Base-by-base conservation (phyloP, 768 basidiomycete genomes). In the Clavaria fumosa region DNA sequence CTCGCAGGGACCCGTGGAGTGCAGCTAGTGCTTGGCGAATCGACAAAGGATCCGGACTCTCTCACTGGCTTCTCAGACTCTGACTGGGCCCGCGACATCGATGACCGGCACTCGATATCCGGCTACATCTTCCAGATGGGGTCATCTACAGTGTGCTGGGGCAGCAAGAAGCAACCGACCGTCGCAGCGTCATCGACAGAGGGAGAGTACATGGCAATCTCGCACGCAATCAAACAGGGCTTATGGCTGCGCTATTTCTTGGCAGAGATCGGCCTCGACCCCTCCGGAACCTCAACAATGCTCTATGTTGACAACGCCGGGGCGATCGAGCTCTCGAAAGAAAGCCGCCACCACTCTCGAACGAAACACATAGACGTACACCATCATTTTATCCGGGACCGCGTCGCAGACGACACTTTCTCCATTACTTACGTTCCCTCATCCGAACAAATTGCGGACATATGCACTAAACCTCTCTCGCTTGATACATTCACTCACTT, bases 391-490 rank as follows among this genome's bases (percentile, higher is more conserved):
- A 37, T 7, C 18, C n/a, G 3, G 23, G 24, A 2, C 37, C 42
- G 1, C 37, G 62, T 20, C n/a, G n/a, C n/a, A n/a, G n/a, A n/a
- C n/a, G n/a, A n/a, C n/a, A n/a, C n/a, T n/a, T n/a, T n/a, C n/a
- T 7, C 12, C 2, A 31, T 61, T 4, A 4, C 22, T 4, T 58
- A 59, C 47, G 42, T 56, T 17, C 51, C 58, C 2, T 56, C 59
- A 0, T 22, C 34, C 0, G 48, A 60, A 19, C 62, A 59, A 43
- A 30, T 51, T 5, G 59, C 64, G 0, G 63, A 67, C 44, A 48
- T 59, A 4, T 53, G 67, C 35, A 67, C 62, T 0, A 66, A 67
- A 43, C 38, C 50, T 1, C 49, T 62, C 5, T 15, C 40, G 7
- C 39, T 38, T 26, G 24, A 11, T 31, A 21, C 24, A 4, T 37